A percentile compares a stretch with the other conserved stretches of the same genome.
These are phyloP conservation scores for Histomonas meleagridis DNA, from an alignment of 208 protist genomes.

Conservation along the genomic window DNA sequence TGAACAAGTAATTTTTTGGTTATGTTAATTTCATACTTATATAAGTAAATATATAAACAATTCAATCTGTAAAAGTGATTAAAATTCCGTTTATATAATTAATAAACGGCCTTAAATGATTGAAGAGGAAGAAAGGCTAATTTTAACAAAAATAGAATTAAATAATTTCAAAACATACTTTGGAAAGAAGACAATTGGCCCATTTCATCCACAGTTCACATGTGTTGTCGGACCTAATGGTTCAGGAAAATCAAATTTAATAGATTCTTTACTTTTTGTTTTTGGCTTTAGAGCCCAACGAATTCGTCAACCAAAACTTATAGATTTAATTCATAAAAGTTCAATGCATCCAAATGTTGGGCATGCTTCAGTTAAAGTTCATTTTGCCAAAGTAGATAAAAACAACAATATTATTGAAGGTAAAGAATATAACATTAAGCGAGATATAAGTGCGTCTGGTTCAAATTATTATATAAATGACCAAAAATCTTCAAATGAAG, in stretches of 20 bases:
- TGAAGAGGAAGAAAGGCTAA: constrained; percentile 60
- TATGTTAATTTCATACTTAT: too few species aligned
- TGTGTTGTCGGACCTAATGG: constrained; percentile 99
- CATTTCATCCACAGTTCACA: constrained; percentile 96
- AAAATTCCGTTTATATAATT: too few species aligned
- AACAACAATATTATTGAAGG: constrained; percentile 55
- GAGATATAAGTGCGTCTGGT: constrained; percentile 43
- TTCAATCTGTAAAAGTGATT: too few species aligned
- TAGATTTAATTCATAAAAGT: constrained; percentile 95
- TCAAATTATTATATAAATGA: constrained; percentile 80
- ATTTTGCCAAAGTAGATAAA: constrained; percentile 77
- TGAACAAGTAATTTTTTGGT: too few species aligned
- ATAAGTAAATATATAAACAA: too few species aligned
- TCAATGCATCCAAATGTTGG: constrained; percentile 71
- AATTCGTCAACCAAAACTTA: constrained; percentile 72
- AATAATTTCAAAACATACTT: constrained; percentile 99
- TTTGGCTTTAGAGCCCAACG: constrained; percentile 93
- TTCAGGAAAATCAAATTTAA: constrained; percentile 98
- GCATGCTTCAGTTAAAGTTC: constrained; percentile 79
- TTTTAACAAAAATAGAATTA: constrained; percentile 89
- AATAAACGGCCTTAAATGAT: background rate
- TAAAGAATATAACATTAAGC: background rate
- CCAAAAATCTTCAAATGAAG: constrained; percentile 46
- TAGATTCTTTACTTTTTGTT: constrained; percentile 98
- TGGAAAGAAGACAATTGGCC: constrained; percentile 83